A percentile compares a stretch with the other conserved stretches of the same genome.
These are phyloP conservation scores for Pulveroboletus sp. DNA, from an alignment of 768 basidiomycete genomes.

Conservation along the genomic window DNA sequence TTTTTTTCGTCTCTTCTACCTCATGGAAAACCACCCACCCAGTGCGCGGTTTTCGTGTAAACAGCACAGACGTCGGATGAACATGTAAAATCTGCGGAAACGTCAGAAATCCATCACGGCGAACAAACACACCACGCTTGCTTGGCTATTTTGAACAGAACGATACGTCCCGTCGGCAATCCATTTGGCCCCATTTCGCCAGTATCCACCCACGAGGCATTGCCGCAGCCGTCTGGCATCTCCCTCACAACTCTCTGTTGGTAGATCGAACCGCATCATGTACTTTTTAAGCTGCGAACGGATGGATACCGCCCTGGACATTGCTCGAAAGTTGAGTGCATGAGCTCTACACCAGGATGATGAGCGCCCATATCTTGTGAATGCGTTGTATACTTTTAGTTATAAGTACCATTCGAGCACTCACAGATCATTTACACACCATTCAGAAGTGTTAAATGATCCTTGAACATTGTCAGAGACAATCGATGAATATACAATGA, in stretches of 20 bases:
- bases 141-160: conserved; percentile 82
- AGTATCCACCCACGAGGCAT: conserved; percentile 91
- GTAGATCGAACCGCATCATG: conserved; percentile 84
- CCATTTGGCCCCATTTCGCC: conserved; percentile 92
- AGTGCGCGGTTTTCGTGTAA: conserved; percentile 85
- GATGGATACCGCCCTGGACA: conserved; percentile 93
- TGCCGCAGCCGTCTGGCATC: conserved; percentile 80
- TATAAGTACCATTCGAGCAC: conserved; percentile 2
- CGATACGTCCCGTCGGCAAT: conserved; percentile 91
- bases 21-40: conserved; percentile 97
- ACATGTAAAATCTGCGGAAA: conserved; percentile 69
- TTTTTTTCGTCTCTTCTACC: conserved; percentile 94
- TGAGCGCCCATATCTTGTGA: conserved; percentile 76
- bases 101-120: neutral
- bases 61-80: conserved; percentile 92
- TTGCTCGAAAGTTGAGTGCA: conserved; percentile 88
- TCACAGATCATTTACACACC: conserved; percentile 42
- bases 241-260: conserved; percentile 83
- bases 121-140: conserved; percentile 32
- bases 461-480: conserved; percentile 44
- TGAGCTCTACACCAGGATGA: conserved; percentile 93
- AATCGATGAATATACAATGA: neutral
- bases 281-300: conserved; percentile 95
- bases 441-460: conserved; percentile 92
- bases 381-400: conserved; percentile 84